A percentile compares a stretch with the other conserved stretches of the same genome.
phyloP scores from a whole-genome alignment of 352 stramenopile species.

The Globisporangium echinulatum region DNA sequence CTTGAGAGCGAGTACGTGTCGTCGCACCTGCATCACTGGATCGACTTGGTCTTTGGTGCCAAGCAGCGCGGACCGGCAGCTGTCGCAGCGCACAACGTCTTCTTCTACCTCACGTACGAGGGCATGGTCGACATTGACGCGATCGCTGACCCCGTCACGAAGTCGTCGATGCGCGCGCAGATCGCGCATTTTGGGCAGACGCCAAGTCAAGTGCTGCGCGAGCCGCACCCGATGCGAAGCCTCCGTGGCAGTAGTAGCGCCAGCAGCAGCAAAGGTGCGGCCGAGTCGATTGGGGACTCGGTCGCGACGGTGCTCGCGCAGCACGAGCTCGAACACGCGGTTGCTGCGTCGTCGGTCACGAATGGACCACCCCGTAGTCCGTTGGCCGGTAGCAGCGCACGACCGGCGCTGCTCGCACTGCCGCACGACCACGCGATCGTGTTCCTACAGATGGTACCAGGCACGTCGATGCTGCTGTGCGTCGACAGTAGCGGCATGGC shows the following conservation, averaged over 20 bases:
- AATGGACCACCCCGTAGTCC: neutral
- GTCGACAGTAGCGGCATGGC: slow-evolving; percentile 61
- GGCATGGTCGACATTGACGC: slow-evolving; percentile 97
- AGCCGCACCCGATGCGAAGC: slow-evolving; percentile 64
- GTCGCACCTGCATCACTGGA: slow-evolving; percentile 83
- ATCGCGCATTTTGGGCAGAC: slow-evolving; percentile 99
- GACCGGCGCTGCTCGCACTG: slow-evolving; percentile 25
- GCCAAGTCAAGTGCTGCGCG: slow-evolving; percentile 93
- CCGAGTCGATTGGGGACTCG: neutral
- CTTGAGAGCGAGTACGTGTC: slow-evolving; percentile 86
- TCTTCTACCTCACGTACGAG: slow-evolving; percentile 99
- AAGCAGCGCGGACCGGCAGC: slow-evolving; percentile 78
- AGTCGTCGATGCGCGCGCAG: slow-evolving; percentile 93
- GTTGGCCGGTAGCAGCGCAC: neutral
- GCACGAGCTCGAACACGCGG: neutral
- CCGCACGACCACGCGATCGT: slow-evolving; percentile 61
- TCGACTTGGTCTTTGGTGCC: slow-evolving; percentile 79
- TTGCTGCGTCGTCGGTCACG: neutral
- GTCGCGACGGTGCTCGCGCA: neutral
- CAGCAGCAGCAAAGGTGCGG: neutral
- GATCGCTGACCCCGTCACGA: slow-evolving; percentile 88
- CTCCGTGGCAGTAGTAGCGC: slow-evolving; percentile 2
- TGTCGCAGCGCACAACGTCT: slow-evolving; percentile 94
- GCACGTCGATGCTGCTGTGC: slow-evolving; percentile 51
- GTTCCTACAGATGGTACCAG: slow-evolving; percentile 37